Evolutionary conservation across 176 grass and related monocot species (phyloP).

Genomic region (Oryza nivara): DNA sequence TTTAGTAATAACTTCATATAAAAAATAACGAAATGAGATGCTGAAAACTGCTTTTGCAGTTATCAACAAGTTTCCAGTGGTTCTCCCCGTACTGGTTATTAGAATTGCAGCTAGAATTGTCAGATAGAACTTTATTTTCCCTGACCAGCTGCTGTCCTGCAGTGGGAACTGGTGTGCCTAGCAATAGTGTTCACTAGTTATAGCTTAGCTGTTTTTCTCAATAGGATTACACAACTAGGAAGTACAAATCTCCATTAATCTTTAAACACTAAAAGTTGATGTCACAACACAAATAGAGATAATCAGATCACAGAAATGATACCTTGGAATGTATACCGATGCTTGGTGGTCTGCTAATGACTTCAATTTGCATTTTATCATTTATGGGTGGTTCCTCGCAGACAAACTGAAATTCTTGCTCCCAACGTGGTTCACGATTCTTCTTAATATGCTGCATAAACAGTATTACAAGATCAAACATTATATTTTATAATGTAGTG

Average conservation of each 20-base stretch:
- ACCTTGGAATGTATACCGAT: constrained; percentile 89
- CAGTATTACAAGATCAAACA: not conserved
- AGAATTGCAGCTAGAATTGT: not conserved
- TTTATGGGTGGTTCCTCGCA: constrained; percentile 70
- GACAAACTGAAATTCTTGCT: constrained; percentile 74
- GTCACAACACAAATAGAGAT: not conserved
- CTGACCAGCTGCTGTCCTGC: not conserved
- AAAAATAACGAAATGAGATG: not conserved
- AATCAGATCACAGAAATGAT: constrained; percentile 11
- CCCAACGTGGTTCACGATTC: constrained; percentile 82
- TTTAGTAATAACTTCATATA: not conserved
- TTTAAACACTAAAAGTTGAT: not conserved
- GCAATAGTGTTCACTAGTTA: not conserved
- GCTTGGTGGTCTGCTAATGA: constrained; percentile 74
- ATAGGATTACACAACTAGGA: not conserved
- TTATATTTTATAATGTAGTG: not conserved
- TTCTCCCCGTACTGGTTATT: not conserved
- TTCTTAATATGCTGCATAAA: constrained; percentile 77
- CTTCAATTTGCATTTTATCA: constrained; percentile 84
- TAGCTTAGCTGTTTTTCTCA: not conserved
- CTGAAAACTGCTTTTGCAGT: not conserved
- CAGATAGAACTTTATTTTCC: not conserved
- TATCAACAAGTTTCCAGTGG: not conserved
- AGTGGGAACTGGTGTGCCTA: not conserved
- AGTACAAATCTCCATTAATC: not conserved